Percentiles rank a stretch among this genome's conserved stretches.
phyloP scores from a whole-genome alignment of 306 rosid genomes.

The Carpinus fangiana region DNA sequence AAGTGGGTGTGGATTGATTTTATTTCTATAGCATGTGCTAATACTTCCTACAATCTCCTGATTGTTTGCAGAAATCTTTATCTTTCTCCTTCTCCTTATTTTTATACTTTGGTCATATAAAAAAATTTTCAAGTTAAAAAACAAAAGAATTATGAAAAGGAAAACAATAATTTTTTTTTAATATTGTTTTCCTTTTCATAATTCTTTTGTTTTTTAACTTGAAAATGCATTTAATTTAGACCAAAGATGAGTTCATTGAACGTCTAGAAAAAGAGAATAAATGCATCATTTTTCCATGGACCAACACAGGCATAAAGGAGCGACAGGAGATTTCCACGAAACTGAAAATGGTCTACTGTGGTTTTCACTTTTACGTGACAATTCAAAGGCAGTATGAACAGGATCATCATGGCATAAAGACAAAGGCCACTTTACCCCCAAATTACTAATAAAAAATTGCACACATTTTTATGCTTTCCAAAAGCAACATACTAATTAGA shows the following conservation, averaged over 20 bases:
- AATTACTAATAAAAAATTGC: too few relatives aligned
- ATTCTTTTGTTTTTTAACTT: too few relatives aligned
- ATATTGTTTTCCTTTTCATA: too few relatives aligned
- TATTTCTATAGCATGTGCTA: not conserved
- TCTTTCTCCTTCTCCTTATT: not conserved
- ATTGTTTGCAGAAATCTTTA: not conserved
- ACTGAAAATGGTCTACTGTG: too few relatives aligned
- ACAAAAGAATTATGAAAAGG: not conserved
- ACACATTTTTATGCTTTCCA: too few relatives aligned
- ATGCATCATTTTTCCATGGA: not conserved
- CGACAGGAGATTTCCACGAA: too few relatives aligned
- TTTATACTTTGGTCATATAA: not conserved
- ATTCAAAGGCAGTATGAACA: too few relatives aligned
- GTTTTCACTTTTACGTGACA: too few relatives aligned
- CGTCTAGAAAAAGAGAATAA: not conserved
- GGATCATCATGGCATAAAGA: too few relatives aligned
- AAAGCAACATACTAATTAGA: too few relatives aligned
- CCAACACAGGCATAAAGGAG: not conserved
- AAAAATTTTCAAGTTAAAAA: not conserved
- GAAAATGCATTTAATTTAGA: not conserved
- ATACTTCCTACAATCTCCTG: not conserved
- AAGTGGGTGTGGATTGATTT: not conserved
- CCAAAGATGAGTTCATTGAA: not conserved
- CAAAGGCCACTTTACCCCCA: too few relatives aligned
- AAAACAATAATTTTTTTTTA: too few relatives aligned